phyloP scores from a whole-genome alignment of 805 yeast genomes.

The Spathaspora hagerdaliae region DNA sequence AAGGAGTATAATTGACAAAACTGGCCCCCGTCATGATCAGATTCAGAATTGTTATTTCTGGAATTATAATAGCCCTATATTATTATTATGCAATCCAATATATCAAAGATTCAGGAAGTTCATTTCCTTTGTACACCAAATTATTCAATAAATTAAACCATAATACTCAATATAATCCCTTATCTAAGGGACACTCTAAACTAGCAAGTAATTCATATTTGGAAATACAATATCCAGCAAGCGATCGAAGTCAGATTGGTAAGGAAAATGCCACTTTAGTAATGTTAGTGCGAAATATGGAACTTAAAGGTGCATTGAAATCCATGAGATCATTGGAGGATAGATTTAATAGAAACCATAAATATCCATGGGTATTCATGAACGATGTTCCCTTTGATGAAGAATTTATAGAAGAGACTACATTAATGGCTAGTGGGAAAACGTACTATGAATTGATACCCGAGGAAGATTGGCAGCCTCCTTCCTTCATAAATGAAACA shows the following conservation, averaged over 20 bases:
- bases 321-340: conserved; percentile 43
- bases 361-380: conserved; percentile 43
- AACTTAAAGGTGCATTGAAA: conserved; percentile 63
- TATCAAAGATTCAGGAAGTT: not conserved
- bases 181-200: conserved; percentile 17
- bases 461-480: conserved; percentile 37
- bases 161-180: conserved; percentile 8
- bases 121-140: no score
- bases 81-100: conserved; percentile 5
- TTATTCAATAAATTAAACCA: no score
- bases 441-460: conserved; percentile 41
- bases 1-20: no score
- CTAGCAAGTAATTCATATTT: conserved; percentile 27
- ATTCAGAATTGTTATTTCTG: not conserved
- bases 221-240: conserved; percentile 13
- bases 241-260: conserved; percentile 40
- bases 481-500: conserved; percentile 27
- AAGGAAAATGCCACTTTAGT: conserved; percentile 79
- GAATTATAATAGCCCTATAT: conserved; percentile 4
- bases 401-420: conserved; percentile 38
- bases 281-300: conserved; percentile 84
- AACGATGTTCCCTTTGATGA: conserved; percentile 41
- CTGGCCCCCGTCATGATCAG: not conserved
- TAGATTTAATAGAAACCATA: conserved; percentile 35
- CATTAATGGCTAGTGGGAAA: conserved; percentile 39